Evolutionary conservation across 306 rosid genomes (phyloP), one percentile per base, ranked within the genome.

Genomic region (Citrullus mucosospermus): DNA sequence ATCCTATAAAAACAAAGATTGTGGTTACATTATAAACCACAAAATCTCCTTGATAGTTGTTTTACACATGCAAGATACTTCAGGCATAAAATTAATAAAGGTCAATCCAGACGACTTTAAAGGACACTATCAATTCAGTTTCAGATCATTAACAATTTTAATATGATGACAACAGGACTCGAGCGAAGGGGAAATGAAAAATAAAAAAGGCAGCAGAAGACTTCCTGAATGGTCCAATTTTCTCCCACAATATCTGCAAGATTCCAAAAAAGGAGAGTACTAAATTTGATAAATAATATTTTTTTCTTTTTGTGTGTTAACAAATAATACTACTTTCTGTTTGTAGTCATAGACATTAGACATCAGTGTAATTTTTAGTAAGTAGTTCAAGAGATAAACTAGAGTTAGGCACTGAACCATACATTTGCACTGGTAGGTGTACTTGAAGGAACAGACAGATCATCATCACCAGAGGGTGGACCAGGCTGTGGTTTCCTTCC

Each of bases 401-500:
- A 34, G 63, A 18, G 38, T 28, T 36, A 71, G 83, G 87, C 72
- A 75, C 67, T 58, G 58, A 82, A 79, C 65, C 89, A 78, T 90
- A 96, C 98, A 90, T 88, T 79, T 85, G 89, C 76, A 61, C 59
- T 85, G 82, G 86, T 82, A 56, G 88, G 82, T 70, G 87, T 61
- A 75, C 84, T 85, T 4, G 83, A 82, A 36, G 88, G 93, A 80
- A 82, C 15, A 17, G 91, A 88, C n/a, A 96, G 87, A 79, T 96
- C 97, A 73, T 93, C 98, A 53, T 91, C 98, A 61, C 90, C 99
- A 76, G 82, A 87, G 76, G 99, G 99, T 50, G 96, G 96, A 60
- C 99, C 99, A 30, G 98, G 87, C 11, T 11, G 58, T 61, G 99
- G 99, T 79, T 79, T 91, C 81, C 96, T 89, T 84, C 99, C 99